phyloP scores from a whole-genome alignment of 139 green algal genomes.

The Coelastrella sp. region DNA sequence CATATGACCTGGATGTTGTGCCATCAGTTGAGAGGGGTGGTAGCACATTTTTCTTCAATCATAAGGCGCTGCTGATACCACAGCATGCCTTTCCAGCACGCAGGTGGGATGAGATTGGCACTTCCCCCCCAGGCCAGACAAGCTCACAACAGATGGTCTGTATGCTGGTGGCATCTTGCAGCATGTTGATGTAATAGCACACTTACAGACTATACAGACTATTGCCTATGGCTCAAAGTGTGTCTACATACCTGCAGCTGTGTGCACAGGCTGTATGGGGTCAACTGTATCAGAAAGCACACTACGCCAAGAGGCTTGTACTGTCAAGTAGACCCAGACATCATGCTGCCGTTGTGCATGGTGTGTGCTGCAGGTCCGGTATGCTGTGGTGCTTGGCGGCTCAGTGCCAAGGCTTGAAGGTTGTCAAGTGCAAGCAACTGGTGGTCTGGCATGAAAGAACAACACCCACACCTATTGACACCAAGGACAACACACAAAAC shows the following conservation, averaged over 20 bases:
- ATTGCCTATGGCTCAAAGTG: too few relatives aligned
- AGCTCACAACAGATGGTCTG: too few relatives aligned
- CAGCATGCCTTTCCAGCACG: slow-evolving; percentile 26
- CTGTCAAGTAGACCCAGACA: too few relatives aligned
- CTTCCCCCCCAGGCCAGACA: too few relatives aligned
- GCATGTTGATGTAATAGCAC: too few relatives aligned
- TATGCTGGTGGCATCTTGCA: neutral
- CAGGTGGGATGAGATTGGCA: neutral
- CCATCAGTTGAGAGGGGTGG: slow-evolving; percentile 37
- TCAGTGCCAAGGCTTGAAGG: slow-evolving; percentile 3
- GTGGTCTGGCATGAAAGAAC: slow-evolving; percentile 4
- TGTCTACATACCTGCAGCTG: too few relatives aligned
- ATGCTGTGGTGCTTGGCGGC: slow-evolving; percentile 47
- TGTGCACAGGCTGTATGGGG: too few relatives aligned
- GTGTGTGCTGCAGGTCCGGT: slow-evolving; percentile 34
- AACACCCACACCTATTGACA: neutral
- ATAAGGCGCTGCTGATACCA: neutral
- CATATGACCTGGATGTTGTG: neutral
- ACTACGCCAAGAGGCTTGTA: too few relatives aligned
- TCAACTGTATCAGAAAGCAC: too few relatives aligned
- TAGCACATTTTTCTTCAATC: slow-evolving; percentile 41
- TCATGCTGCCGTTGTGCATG: neutral
- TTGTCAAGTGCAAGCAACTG: slow-evolving; percentile 41
- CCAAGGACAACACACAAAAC: neutral
- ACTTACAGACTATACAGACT: too few relatives aligned